Conservation (phyloP, 108 stramenopile species). For the Nannochloropsis salina region DNA sequence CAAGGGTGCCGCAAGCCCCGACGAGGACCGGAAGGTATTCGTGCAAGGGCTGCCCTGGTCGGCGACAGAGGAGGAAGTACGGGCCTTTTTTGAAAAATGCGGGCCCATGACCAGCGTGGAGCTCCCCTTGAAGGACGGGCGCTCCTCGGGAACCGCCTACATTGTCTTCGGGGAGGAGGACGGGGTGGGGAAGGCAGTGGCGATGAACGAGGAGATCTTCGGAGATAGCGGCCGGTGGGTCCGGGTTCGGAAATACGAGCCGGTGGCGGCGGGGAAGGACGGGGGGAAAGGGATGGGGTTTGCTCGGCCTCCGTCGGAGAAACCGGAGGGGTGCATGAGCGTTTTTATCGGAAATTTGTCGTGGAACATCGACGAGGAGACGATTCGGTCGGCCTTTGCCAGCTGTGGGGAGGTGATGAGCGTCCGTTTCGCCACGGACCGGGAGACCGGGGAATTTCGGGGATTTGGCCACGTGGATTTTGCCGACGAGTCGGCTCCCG, state of each 20-base stretch:
- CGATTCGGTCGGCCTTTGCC: slow-evolving; percentile 69
- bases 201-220: slow-evolving; percentile 77
- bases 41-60: slow-evolving; percentile 88
- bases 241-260: slow-evolving; percentile 80
- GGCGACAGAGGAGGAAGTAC: slow-evolving; percentile 74
- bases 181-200: slow-evolving; percentile 69
- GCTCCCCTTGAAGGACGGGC: slow-evolving; percentile 76
- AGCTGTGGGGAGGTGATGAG: slow-evolving; percentile 78
- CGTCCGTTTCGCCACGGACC: slow-evolving; percentile 85
- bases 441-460: slow-evolving; percentile 93
- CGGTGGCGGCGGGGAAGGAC: slow-evolving; percentile 58
- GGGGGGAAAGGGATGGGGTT: slow-evolving; percentile 40
- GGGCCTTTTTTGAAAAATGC: slow-evolving; percentile 77
- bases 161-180: slow-evolving; percentile 64
- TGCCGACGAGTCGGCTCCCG: slow-evolving; percentile 70
- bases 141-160: slow-evolving; percentile 78
- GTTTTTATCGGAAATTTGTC: slow-evolving; percentile 93
- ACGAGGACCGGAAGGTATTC: slow-evolving; percentile 55
- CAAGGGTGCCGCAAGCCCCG: slow-evolving; percentile 20
- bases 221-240: slow-evolving; percentile 52
- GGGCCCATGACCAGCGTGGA: slow-evolving; percentile 66
- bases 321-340: slow-evolving; percentile 76
- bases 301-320: slow-evolving; percentile 44
- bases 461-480: slow-evolving; percentile 81
- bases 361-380: slow-evolving; percentile 88